These are phyloP conservation scores for Bruguiera sexangula DNA, from an alignment of 345 rosid genomes.

Conservation along the genomic window DNA sequence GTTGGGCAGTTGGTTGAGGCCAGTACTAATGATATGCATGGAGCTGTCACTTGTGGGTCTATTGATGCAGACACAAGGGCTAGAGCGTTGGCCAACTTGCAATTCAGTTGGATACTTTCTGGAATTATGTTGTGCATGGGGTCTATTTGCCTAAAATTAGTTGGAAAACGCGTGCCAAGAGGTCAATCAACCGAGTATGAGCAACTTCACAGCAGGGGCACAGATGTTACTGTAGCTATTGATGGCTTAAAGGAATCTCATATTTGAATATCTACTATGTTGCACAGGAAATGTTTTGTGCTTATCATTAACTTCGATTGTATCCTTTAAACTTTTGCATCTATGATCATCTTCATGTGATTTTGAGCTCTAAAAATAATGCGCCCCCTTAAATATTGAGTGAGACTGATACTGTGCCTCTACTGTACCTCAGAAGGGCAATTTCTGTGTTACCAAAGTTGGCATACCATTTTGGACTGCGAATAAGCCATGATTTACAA, in stretches of 20 bases:
- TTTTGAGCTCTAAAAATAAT: not conserved
- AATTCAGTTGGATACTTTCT: conserved; percentile 84
- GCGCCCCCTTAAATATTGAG: too few relatives aligned
- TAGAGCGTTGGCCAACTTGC: conserved; percentile 74
- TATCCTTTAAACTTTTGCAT: not conserved
- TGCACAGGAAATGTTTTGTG: not conserved
- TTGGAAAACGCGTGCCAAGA: conserved; percentile 28
- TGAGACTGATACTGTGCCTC: too few relatives aligned
- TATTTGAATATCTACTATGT: conserved; percentile 16
- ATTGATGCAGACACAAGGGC: conserved; percentile 60
- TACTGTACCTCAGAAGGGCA: not conserved
- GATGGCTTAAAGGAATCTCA: conserved; percentile 29
- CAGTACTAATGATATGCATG: conserved; percentile 31
- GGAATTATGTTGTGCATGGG: conserved; percentile 59
- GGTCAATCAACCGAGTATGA: conserved; percentile 40
- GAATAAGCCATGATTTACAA: not conserved
- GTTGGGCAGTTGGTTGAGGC: conserved; percentile 28
- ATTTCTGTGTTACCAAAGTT: not conserved
- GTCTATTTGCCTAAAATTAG: conserved; percentile 48
- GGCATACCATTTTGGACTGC: not conserved
- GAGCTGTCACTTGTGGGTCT: conserved; percentile 60
- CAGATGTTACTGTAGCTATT: conserved; percentile 32
- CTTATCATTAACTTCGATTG: not conserved
- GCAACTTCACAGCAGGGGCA: conserved; percentile 38
- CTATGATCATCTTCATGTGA: too few relatives aligned